These are phyloP conservation scores for Scutellaria galericulata DNA, from an alignment of 257 asterid species.

Conservation along the genomic window DNA sequence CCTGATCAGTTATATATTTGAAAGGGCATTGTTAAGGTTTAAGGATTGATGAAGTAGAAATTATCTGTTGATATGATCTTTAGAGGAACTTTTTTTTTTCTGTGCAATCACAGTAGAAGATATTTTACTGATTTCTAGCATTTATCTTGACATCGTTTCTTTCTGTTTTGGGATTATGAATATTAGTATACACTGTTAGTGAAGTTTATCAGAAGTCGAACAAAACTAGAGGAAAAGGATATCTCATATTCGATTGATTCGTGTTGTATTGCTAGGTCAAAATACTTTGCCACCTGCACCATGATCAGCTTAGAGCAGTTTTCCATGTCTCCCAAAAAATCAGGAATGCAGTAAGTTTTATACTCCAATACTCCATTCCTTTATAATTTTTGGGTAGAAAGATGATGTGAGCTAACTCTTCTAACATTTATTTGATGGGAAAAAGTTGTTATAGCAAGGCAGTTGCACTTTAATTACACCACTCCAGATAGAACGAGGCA, in stretches of 20 bases:
- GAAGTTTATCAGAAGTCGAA: no score
- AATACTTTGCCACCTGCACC: no score
- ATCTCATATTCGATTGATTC: no score
- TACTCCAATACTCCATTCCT: no score
- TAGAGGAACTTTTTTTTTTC: slow-evolving; percentile 5
- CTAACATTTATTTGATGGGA: slow-evolving; percentile 7
- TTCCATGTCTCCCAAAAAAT: no score
- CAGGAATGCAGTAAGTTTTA: no score
- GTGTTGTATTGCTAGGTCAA: no score
- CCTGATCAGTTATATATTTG: background rate
- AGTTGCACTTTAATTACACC: slow-evolving; percentile 83
- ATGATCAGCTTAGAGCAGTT: no score
- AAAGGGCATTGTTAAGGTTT: background rate
- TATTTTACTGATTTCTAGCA: background rate
- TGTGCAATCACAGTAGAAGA: background rate
- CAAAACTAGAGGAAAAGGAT: no score
- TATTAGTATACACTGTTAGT: no score
- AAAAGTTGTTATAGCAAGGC: slow-evolving; percentile 85
- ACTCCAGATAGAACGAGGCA: slow-evolving; percentile 90
- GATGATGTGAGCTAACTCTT: background rate
- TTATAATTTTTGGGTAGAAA: no score
- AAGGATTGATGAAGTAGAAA: background rate
- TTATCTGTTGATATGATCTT: slow-evolving; percentile 12
- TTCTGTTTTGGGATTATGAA: slow-evolving; percentile 15
- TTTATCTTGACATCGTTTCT: background rate